These are phyloP conservation scores for Rhodotorula diobovata DNA, from an alignment of 768 basidiomycete genomes.

Conservation along the genomic window DNA sequence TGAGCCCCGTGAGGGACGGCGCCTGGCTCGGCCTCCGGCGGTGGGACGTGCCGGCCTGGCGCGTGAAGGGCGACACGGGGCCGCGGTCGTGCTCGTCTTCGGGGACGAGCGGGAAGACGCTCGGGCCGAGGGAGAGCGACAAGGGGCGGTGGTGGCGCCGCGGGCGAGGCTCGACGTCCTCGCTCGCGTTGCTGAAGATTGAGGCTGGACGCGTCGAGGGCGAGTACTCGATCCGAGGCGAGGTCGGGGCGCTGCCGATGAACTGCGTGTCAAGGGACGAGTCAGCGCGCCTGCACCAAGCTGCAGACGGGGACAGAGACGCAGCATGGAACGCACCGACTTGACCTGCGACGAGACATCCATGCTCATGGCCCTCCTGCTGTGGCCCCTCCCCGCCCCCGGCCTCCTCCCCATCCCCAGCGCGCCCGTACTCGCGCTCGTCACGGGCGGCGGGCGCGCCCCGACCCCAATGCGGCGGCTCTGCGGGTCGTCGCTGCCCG, in stretches of 20 bases:
- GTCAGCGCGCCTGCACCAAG: background rate
- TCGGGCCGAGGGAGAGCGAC: conserved; percentile 34
- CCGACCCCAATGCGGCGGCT: background rate
- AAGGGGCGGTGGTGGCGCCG: conserved; percentile 31
- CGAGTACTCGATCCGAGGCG: conserved; percentile 8
- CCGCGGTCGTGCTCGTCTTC: conserved; percentile 6
- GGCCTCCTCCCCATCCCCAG: background rate
- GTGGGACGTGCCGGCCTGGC: background rate
- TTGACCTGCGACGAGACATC: conserved; percentile 14
- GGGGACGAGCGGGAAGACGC: conserved; percentile 30
- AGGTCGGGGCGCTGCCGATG: conserved; percentile 4
- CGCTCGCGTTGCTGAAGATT: conserved; percentile 24
- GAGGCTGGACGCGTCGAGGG: conserved; percentile 15
- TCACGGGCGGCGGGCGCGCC: background rate
- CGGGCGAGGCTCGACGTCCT: conserved; percentile 17
- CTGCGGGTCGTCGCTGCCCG: background rate
- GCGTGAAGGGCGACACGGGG: conserved; percentile 19
- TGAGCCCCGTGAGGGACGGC: background rate
- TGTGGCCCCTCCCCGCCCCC: conserved; percentile 9
- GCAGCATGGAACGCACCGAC: background rate
- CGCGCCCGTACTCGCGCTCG: conserved; percentile 15
- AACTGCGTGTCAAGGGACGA: background rate
- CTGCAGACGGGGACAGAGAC: background rate
- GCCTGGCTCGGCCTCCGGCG: conserved; percentile 16
- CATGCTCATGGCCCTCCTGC: conserved; percentile 30